Base-by-base conservation (phyloP, 2,329 filamentous ascomycete genomes). In the Pseudogymnoascus sp. region DNA sequence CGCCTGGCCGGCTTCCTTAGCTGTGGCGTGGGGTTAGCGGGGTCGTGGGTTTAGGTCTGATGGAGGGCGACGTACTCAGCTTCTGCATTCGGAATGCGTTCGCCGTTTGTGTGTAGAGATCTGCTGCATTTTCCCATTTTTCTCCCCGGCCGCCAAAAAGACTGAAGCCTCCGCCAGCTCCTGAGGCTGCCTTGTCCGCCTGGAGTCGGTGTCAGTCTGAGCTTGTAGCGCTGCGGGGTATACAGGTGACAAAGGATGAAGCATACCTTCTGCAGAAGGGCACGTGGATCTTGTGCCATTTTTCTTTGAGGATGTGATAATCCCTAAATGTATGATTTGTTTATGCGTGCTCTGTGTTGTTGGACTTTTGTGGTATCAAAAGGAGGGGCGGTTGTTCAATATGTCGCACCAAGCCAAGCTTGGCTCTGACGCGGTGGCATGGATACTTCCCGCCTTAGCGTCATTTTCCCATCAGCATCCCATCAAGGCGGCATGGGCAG, bases 21-120 rank as follows among this genome's bases (percentile, higher is more conserved):
- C 9, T 25, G 21, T 15, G 37, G n/a, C 42, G 13, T 29, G 36
- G 12, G 18, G 29, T 39, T 33, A 25, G n/a, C 13, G 60, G 12
- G 27, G 13, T 58, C 15, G 12, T 25, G n/a, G 31, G 18, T 18
- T 36, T 21, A 58, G 36, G 21, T 18, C 4, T 29, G 21, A 6
- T 52, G 72, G 39, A 27, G 40, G 61, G 35, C 60, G 58, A 66
- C 80, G 69, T 79, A 93, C 90, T 88, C 78, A 88, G 84, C 74
- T 90, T 90, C 76, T 94, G 87, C 80, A 95, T 86, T 72, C 90
- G 85, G 75, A 96, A 97, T 63, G 90, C 90, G 78, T 97, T 96
- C 65, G 87, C 94, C 40, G 93, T 93, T 74, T 96, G 87, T 64
- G 84, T 86, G 73, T 92, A 97, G 66, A 94, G 79, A 68, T 97